These are phyloP conservation scores for Chlamydomonas applanata DNA, from an alignment of 139 green algal genomes.

Conservation along the genomic window DNA sequence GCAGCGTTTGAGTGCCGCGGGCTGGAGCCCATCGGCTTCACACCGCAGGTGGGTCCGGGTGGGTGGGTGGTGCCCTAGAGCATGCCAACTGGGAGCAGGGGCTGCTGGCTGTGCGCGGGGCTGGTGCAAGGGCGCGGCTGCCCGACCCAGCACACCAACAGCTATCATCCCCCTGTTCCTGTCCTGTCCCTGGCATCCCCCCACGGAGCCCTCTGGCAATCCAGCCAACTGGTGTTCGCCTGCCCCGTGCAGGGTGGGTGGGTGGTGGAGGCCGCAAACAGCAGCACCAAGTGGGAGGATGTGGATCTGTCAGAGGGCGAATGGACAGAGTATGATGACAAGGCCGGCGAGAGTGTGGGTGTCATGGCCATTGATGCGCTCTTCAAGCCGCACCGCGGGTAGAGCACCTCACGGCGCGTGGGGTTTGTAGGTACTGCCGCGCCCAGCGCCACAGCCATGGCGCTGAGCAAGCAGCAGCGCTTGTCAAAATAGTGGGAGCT, in stretches of 20 bases:
- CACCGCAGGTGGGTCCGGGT: conserved; percentile 36
- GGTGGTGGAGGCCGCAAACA: conserved; percentile 1
- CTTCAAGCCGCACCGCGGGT: conserved; percentile 52
- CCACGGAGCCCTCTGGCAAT: no score
- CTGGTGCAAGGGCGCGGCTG: background rate
- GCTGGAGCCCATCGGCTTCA: conserved; percentile 64
- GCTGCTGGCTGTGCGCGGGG: background rate
- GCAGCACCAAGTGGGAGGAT: conserved; percentile 47
- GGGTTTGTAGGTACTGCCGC: no score
- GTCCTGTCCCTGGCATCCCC: background rate
- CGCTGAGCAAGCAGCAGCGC: no score
- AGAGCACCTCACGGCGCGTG: no score
- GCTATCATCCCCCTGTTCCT: background rate
- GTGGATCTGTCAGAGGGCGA: conserved; percentile 63
- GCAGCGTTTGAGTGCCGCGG: conserved; percentile 82
- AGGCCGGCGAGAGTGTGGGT: conserved; percentile 57
- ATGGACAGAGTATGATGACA: conserved; percentile 85
- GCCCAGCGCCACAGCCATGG: no score
- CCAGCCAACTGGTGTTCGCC: background rate
- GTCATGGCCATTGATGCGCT: conserved; percentile 62
- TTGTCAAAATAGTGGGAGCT: no score
- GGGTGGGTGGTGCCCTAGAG: background rate
- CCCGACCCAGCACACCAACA: background rate
- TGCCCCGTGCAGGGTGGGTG: conserved; percentile 4
- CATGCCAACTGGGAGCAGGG: no score